Evolutionary conservation across 805 yeast species (phyloP).

Genomic region (Pichia cephalocereana): DNA sequence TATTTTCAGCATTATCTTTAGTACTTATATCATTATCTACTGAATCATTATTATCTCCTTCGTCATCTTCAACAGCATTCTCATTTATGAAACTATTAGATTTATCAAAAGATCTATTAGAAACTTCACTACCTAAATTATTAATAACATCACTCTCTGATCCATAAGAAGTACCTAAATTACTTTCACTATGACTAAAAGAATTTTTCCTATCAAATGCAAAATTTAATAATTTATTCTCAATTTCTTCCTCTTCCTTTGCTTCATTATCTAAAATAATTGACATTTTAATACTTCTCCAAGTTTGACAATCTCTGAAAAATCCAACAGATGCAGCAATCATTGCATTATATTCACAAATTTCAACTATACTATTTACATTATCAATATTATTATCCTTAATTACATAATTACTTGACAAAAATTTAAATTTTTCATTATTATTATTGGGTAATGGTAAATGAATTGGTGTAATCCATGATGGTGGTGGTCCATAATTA

Average conservation of each 20-base stretch:
- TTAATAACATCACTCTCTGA: conserved; percentile 9
- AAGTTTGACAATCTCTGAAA: conserved; percentile 50
- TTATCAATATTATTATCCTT: conserved; percentile 33
- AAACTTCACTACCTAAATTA: neutral
- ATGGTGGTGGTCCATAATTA: conserved; percentile 11
- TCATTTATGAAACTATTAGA: neutral
- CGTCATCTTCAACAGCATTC: conserved; percentile 11
- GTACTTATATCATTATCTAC: neutral
- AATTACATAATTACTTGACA: conserved; percentile 41
- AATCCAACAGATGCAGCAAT: conserved; percentile 43
- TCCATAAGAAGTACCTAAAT: conserved; percentile 16
- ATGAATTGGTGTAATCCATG: conserved; percentile 33
- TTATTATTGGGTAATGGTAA: conserved; percentile 37
- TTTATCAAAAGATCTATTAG: neutral
- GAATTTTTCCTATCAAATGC: conserved; percentile 14
- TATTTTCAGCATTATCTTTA: neutral
- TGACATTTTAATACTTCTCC: conserved; percentile 49
- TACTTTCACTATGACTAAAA: conserved; percentile 9
- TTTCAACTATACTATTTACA: conserved; percentile 37
- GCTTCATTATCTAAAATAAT: conserved; percentile 26
- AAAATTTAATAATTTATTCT: conserved; percentile 6
- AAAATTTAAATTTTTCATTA: conserved; percentile 33
- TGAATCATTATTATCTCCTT: conserved; percentile 18
- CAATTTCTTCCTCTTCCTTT: conserved; percentile 8
- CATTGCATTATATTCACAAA: conserved; percentile 48